A percentile compares a stretch with the other conserved stretches of the same genome.
Conservation (phyloP, 2,329 filamentous ascomycete species). For the Penicillium olsonii region DNA sequence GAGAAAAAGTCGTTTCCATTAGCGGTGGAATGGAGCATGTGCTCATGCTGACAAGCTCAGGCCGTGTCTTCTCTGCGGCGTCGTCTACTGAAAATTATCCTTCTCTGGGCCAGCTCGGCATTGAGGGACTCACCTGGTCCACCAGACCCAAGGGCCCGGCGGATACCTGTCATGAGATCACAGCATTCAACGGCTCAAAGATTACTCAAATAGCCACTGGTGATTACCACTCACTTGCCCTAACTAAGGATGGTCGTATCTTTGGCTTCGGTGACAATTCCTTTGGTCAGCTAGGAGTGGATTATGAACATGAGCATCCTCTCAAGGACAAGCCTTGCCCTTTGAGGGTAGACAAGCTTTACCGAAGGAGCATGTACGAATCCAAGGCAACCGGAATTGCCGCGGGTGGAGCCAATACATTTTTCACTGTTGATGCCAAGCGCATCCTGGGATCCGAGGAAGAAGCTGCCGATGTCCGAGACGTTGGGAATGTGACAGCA, state of each 20-base stretch:
- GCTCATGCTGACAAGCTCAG: conserved; percentile 78
- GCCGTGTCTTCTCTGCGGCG: conserved; percentile 86
- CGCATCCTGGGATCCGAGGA: conserved; percentile 54
- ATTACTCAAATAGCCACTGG: conserved; percentile 77
- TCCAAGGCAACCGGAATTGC: conserved; percentile 74
- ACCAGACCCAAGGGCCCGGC: conserved; percentile 75
- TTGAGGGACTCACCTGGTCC: conserved; percentile 78
- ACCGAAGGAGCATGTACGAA: conserved; percentile 63
- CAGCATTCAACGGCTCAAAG: conserved; percentile 68
- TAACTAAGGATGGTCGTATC: conserved; percentile 73
- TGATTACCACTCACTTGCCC: conserved; percentile 79
- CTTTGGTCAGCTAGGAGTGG: conserved; percentile 85
- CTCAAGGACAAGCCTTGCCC: conserved; percentile 69
- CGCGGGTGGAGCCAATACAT: conserved; percentile 84
- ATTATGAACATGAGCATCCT: conserved; percentile 62
- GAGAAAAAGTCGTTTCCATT: conserved; percentile 74
- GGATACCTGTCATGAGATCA: conserved; percentile 80
- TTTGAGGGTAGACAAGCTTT: conserved; percentile 71
- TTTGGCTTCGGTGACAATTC: conserved; percentile 92
- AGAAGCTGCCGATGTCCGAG: conserved; percentile 41
- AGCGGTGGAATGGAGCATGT: conserved; percentile 82
- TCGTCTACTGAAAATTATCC: conserved; percentile 78
- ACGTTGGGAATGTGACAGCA: conserved; percentile 61
- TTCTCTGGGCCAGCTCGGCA: conserved; percentile 79
- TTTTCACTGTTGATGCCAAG: conserved; percentile 79